phyloP scores from a whole-genome alignment of 2,329 filamentous ascomycete genomes.

The Arthrobotrys pseudoclavata region DNA sequence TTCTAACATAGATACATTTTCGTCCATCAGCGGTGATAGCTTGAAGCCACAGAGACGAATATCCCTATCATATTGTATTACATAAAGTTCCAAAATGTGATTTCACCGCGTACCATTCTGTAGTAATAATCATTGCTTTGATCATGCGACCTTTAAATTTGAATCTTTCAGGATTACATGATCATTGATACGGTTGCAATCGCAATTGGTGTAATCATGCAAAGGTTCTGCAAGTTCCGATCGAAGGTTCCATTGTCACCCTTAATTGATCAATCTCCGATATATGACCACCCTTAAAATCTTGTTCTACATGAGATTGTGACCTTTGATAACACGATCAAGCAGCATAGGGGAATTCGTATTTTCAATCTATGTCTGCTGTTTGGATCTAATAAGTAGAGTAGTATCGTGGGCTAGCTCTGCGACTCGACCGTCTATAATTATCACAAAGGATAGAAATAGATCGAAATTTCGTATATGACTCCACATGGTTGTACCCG shows the following conservation, averaged over 20 bases:
- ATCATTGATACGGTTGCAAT: not conserved
- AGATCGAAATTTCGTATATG: not conserved
- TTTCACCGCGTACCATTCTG: too few species aligned
- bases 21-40: not conserved
- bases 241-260: not conserved
- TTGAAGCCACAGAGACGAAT: not conserved
- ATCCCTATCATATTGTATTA: too few species aligned
- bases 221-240: too few species aligned
- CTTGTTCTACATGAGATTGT: not conserved
- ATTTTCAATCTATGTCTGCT: not conserved
- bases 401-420: not conserved
- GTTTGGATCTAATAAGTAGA: not conserved
- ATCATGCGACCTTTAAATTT: too few species aligned
- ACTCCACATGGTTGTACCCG: not conserved
- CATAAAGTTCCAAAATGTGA: too few species aligned
- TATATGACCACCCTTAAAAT: not conserved
- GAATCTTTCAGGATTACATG: not conserved
- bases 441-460: not conserved
- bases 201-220: not conserved
- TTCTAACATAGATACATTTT: not conserved
- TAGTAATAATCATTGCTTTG: too few species aligned
- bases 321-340: not conserved
- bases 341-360: not conserved
- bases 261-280: conserved; percentile 4
- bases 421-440: not conserved